Base-by-base conservation (phyloP, 2,329 filamentous ascomycete species). In the Coniochaeta prunicola region DNA sequence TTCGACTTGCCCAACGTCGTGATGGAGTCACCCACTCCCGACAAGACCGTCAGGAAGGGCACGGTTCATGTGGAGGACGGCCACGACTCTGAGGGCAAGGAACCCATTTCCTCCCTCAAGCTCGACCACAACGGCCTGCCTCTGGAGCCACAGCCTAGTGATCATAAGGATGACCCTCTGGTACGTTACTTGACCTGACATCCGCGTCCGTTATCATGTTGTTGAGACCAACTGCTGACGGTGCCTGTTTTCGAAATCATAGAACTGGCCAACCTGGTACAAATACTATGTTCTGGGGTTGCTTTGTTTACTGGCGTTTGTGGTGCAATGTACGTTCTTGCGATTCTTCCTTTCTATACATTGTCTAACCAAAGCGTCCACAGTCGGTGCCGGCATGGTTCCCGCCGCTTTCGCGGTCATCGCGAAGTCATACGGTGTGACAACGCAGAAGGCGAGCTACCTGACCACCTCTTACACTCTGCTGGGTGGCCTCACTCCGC, bases 301-400 rank as follows among this genome's bases (percentile, higher is more conserved):
- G 61, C 65, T 69, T 57, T 67, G 65, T 15, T 64, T 66, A 13
- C 64, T 73, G 1, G 66, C 70, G 1, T 65, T 69, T 28, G 59
- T 72, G 69, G 69, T 9, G 66, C 66, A 2, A 63, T 71, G 59
- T 62, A 61, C 19, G 57, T 63, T 7, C 64, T 67, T 1, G 64
- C 68, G 34, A 64, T 67, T 59, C 71, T 71, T 59, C 66, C 70
- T 5, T 70, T 69, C 6, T 70, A 70, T 42, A 63, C 69, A 15
- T 65, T 66, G 2, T 56, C 71, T 0, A 64, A 63, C 21, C 62
- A 64, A 31, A 15, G 33, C 6, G 6, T 13, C 33, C 6, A 64
- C 67, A 10, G 70, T 71, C 60, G 26, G 64, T 33, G 68, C 70
- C 55, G 67, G 65, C 17, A 60, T 65, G 1, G 68, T 71, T 5